These are phyloP conservation scores for Auxenochlorella pyrenoidosa DNA, from an alignment of 139 green algal genomes.

Conservation along the genomic window DNA sequence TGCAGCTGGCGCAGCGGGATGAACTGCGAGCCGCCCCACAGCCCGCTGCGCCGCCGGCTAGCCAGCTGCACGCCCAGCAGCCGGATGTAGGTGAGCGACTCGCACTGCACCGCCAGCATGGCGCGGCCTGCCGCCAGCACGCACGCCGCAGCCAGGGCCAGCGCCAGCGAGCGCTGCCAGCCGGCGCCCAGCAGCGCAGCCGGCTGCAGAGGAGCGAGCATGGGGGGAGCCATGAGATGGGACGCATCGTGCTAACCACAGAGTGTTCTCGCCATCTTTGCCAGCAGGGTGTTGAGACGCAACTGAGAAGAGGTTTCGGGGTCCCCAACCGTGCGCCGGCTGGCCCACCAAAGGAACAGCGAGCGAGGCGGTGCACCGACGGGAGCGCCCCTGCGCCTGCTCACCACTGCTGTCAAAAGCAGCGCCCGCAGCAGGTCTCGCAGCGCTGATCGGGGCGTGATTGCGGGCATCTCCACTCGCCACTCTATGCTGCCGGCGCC, in stretches of 20 bases:
- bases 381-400: not conserved
- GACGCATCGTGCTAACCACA: not conserved
- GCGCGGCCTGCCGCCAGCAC: not conserved
- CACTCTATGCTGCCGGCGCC: slow-evolving; percentile 7
- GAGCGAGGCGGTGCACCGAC: too few relatives aligned
- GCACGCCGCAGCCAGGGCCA: not conserved
- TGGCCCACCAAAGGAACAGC: too few relatives aligned
- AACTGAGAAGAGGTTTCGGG: too few relatives aligned
- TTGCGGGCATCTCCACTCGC: not conserved
- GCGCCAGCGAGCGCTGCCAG: not conserved
- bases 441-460: not conserved
- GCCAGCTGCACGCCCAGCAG: slow-evolving; percentile 26
- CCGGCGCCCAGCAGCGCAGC: not conserved
- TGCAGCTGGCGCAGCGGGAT: slow-evolving; percentile 19
- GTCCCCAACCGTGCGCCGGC: too few relatives aligned
- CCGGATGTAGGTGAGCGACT: slow-evolving; percentile 15
- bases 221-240: not conserved
- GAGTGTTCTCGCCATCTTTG: too few relatives aligned
- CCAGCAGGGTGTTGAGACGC: too few relatives aligned
- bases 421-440: not conserved
- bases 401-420: not conserved
- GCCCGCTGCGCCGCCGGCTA: not conserved
- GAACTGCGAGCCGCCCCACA: slow-evolving; percentile 15
- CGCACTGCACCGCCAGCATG: slow-evolving; percentile 14
- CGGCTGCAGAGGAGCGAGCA: not conserved